A percentile compares a stretch with the other conserved stretches of the same genome.
These are phyloP conservation scores for Theileria orientalis DNA, from an alignment of 169 alveolate genomes.

Conservation along the genomic window DNA sequence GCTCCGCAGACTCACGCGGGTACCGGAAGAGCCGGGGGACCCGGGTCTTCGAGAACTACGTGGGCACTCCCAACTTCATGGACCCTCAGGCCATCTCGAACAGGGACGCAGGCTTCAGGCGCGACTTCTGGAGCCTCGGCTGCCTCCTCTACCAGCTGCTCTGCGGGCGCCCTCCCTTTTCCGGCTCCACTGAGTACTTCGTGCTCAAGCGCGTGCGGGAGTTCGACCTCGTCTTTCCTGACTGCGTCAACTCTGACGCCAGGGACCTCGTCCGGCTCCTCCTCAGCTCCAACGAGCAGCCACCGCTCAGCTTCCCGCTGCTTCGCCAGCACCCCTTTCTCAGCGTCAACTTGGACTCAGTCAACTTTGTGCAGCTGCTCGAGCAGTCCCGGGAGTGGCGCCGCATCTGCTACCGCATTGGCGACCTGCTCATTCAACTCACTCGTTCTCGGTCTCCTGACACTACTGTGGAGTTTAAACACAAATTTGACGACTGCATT, in stretches of 20 bases:
- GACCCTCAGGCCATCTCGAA: slow-evolving; percentile 90
- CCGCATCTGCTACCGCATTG: background rate
- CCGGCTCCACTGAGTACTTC: slow-evolving; percentile 77
- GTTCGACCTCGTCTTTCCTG: slow-evolving; percentile 60
- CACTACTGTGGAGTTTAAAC: background rate
- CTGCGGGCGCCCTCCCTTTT: slow-evolving; percentile 77
- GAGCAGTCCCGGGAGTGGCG: background rate
- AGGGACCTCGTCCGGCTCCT: slow-evolving; percentile 70
- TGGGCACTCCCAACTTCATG: slow-evolving; percentile 92
- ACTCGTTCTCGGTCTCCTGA: background rate
- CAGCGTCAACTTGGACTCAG: too few relatives aligned
- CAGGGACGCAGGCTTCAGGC: slow-evolving; percentile 77
- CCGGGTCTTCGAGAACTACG: slow-evolving; percentile 80
- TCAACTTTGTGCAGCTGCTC: background rate
- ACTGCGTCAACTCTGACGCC: slow-evolving; percentile 59
- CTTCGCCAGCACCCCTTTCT: slow-evolving; percentile 13
- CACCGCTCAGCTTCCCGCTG: slow-evolving; percentile 64
- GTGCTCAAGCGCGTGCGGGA: slow-evolving; percentile 59
- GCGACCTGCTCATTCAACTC: slow-evolving; percentile 2
- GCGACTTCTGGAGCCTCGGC: slow-evolving; percentile 90
- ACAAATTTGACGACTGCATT: background rate
- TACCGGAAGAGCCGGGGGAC: slow-evolving; percentile 50
- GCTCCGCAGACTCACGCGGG: slow-evolving; percentile 3
- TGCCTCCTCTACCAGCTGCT: slow-evolving; percentile 87
- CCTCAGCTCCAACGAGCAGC: slow-evolving; percentile 58